Evolutionary conservation across 2,329 filamentous ascomycete genomes (phyloP), one percentile per base, ranked within the genome.

Genomic region (Microsporum canis): DNA sequence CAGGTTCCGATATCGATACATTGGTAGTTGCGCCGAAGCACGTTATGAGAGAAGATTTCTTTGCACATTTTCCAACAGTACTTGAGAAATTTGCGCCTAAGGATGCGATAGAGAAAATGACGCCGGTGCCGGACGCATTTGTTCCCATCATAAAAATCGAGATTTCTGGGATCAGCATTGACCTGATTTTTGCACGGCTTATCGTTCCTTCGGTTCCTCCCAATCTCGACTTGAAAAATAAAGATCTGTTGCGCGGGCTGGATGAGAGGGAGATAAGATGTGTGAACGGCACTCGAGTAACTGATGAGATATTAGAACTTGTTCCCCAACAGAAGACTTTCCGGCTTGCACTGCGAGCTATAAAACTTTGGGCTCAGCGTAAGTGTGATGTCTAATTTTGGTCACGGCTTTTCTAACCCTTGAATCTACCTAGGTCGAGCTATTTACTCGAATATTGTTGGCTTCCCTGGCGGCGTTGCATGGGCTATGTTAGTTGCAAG

Each of bases 91-190:
- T 94, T 82, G 85, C 89, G 0, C 84, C 88, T 6, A 78, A 84
- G 41, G 88, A 86, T n/a, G 82, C 91, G 62, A 89, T 97, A 67
- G 87, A 88, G 63, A 89, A 95, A 71, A 80, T 96, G 68, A 87
- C 89, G 1, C 84, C 88, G 0, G 94, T 99, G 41, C 87, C 87
- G 56, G 92, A 95, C 69, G 90, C 92, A 3, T 95, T 89, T 70
- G 92, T 97, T 5, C 94, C 94, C 56, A 95, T 99, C 72, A 97
- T 99, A 78, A 97, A 96, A 73, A 89, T 97, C 69, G 89, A 95
- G 72, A 89, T 95, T 67, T 85, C 82, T 58, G 89, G 87, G 57
- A 95, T 99, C 71, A 94, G 89, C 72, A 95, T 99, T 71, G 94
- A 99, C 80, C 77, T 99, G 66, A 95, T 97, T 71, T 91, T 91